Conservation (phyloP, 2,329 filamentous ascomycete genomes). For the Claviceps paspali region DNA sequence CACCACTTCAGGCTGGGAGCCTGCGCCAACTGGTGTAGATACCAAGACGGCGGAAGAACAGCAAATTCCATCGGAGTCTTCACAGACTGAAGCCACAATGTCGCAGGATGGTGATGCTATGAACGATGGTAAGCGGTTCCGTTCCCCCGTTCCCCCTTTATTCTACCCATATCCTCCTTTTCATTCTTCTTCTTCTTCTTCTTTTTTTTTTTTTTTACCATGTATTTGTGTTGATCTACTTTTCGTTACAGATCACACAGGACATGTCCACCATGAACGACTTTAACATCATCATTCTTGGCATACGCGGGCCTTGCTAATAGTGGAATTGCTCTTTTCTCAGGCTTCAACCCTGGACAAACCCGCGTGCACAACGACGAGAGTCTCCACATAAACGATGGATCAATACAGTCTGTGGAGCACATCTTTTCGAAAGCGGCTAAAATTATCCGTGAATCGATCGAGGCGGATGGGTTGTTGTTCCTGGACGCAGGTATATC, state of each 20-base stretch:
- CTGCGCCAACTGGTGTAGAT: not conserved
- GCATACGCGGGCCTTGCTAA: not conserved
- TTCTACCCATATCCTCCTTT: too few species aligned
- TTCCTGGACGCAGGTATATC: constrained; percentile 20
- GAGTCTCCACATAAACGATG: constrained; percentile 1
- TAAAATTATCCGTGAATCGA: constrained; percentile 24
- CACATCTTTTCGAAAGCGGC: constrained; percentile 28
- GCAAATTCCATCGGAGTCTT: not conserved
- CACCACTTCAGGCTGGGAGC: constrained; percentile 14
- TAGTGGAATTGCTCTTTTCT: not conserved
- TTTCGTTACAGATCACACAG: too few species aligned
- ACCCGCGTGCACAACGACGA: not conserved
- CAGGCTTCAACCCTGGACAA: not conserved
- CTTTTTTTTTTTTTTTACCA: not conserved
- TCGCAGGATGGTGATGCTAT: not conserved
- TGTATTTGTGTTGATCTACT: constrained; percentile 2
- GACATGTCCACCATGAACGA: too few species aligned
- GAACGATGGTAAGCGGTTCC: not conserved
- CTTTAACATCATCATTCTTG: too few species aligned
- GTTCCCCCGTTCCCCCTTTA: too few species aligned
- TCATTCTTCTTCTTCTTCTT: not conserved
- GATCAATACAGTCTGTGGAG: constrained; percentile 1
- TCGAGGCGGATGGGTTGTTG: constrained; percentile 23
- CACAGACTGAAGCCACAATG: not conserved
- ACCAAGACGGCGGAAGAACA: not conserved